phyloP scores from a whole-genome alignment of 1,284 basidiomycete species.

The Sutorius eximius region DNA sequence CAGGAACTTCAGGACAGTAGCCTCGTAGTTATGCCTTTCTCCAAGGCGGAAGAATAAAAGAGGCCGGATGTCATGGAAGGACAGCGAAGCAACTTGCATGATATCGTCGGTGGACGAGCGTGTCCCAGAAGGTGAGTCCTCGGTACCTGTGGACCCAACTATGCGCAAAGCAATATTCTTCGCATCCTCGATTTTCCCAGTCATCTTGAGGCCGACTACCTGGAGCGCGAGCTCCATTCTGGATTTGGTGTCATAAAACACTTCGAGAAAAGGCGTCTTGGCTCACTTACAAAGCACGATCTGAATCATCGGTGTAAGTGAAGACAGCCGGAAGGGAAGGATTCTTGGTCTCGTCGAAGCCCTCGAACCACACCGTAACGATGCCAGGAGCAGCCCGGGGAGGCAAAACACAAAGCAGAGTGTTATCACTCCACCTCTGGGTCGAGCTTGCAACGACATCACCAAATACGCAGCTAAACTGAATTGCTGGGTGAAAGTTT shows the following conservation, averaged over 20 bases:
- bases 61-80: constrained; percentile 51
- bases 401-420: constrained; percentile 90
- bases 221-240: constrained; percentile 95
- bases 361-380: constrained; percentile 88
- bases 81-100: constrained; percentile 53
- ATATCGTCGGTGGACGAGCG: constrained; percentile 40
- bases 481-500: constrained; percentile 75
- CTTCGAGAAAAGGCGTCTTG: constrained; percentile 7
- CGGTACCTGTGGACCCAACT: constrained; percentile 60
- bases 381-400: constrained; percentile 81
- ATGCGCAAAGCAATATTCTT: constrained; percentile 89
- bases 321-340: constrained; percentile 64
- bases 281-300: constrained; percentile 74
- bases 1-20: constrained; percentile 77
- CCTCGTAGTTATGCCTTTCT: constrained; percentile 69
- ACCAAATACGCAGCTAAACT: constrained; percentile 84
- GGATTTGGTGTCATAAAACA: constrained; percentile 22
- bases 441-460: constrained; percentile 81
- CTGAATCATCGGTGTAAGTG: constrained; percentile 89
- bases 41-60: constrained; percentile 52
- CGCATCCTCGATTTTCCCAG: constrained; percentile 90
- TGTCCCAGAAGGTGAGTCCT: constrained; percentile 38
- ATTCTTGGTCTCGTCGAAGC: constrained; percentile 60
- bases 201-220: constrained; percentile 95
- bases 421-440: constrained; percentile 91